Base-by-base conservation (phyloP, 441 rosid genomes). In the Populus tomentosa region DNA sequence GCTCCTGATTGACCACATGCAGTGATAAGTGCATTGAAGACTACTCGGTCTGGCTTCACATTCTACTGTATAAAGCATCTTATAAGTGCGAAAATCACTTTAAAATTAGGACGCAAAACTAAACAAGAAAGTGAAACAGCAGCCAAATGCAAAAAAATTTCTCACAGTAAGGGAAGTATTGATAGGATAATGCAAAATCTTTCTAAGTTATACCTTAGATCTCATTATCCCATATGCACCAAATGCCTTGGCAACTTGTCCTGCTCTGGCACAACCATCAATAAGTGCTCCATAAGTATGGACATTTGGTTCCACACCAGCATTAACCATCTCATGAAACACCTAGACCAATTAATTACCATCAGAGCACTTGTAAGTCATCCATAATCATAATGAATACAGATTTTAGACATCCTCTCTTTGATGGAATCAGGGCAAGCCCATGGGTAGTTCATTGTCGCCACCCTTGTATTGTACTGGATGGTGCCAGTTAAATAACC, bases 151-250 rank as follows among this genome's bases (percentile, higher is more conserved):
- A 74, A 18, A 75, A 38, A 62, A 1, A 71, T 67, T 30, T 36
- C 69, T 9, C 21, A 18, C n/a, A 71, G 67, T 8, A 72, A 72
- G 65, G 70, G 38, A 40, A 21, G 65, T 35, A 14, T 23, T 20
- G 0, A 16, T n/a, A 65, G 42, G 72, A 76, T 24, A 65, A 38
- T 13, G 36, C 33, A 24, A 80, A 66, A 56, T 2, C 30, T 67
- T 75, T 11, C 32, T 26, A 74, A 67, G 62, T 62, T 67, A 36
- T 89, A 95, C 99, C 98, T 95, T 95, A 72, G 98, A 91, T 88
- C 99, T 93, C 91, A 95, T 79, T 84, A 95, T 90, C 26, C 99
- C 99, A 81, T 95, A 93, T 71, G 99, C 97, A 84, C 99, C 99
- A 89, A 95, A 95, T 64, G 99, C 98, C 87, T 95, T 95, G 46